These are phyloP conservation scores for Hemileia vastatrix DNA, from an alignment of 1,284 basidiomycete genomes.

Conservation along the genomic window DNA sequence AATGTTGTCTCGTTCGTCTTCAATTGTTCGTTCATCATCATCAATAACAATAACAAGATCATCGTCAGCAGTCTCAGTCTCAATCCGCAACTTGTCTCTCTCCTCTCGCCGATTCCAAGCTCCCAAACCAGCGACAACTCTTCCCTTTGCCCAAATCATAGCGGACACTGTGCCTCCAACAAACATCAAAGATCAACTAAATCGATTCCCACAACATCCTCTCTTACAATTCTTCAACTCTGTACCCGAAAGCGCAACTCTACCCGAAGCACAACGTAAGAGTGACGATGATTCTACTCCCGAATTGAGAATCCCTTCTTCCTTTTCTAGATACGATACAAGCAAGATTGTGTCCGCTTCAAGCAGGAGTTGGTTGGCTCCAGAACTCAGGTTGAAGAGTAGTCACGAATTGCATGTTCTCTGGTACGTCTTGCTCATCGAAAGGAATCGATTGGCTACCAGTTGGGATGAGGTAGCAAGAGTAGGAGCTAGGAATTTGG, in stretches of 20 bases:
- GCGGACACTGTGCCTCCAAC: constrained; percentile 23
- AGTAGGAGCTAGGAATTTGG: constrained; percentile 48
- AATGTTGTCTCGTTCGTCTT: no score
- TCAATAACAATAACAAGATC: no score
- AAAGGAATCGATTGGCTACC: constrained; percentile 75
- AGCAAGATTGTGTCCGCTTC: not conserved
- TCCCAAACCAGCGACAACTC: not conserved
- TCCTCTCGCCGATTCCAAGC: not conserved
- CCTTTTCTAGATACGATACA: not conserved
- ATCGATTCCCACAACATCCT: constrained; percentile 36
- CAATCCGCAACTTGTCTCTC: not conserved
- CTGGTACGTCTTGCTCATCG: constrained; percentile 78
- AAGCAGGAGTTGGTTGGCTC: constrained; percentile 76
- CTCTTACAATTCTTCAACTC: constrained; percentile 38
- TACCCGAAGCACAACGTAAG: not conserved
- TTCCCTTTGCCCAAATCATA: constrained; percentile 26
- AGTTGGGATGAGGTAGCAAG: constrained; percentile 66
- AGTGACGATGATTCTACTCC: no score
- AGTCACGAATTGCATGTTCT: constrained; percentile 83
- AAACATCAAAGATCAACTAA: constrained; percentile 5
- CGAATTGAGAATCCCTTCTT: no score
- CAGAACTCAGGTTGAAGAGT: constrained; percentile 73
- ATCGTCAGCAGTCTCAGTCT: no score
- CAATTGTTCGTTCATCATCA: no score
- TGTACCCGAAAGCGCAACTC: constrained; percentile 22